These are phyloP conservation scores for Cladophialophora chaetospira DNA, from an alignment of 2,329 filamentous ascomycete genomes.

Conservation along the genomic window DNA sequence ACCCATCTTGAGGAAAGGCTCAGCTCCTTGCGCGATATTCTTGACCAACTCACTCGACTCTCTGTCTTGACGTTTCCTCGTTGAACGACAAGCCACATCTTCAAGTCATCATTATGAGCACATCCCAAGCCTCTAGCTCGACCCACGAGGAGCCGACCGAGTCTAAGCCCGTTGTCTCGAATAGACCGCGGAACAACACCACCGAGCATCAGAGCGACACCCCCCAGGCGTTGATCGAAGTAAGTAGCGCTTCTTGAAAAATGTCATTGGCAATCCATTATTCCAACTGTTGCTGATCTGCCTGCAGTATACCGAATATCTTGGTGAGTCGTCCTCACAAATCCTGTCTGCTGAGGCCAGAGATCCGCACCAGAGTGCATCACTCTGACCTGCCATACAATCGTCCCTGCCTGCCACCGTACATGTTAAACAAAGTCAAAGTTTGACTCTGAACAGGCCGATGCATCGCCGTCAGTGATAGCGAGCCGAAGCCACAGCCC, in stretches of 20 bases:
- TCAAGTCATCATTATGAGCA: constrained; percentile 1
- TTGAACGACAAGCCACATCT: neutral
- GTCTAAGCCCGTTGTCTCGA: neutral
- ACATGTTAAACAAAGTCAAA: too few species aligned
- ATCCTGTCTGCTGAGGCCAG: too few species aligned
- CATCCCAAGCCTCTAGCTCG: neutral
- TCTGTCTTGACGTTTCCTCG: neutral
- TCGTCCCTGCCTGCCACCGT: too few species aligned
- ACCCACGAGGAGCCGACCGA: neutral
- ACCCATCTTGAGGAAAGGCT: too few species aligned
- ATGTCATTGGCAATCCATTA: neutral
- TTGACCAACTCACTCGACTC: too few species aligned
- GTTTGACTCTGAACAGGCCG: too few species aligned
- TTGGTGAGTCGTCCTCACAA: too few species aligned
- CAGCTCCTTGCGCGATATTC: too few species aligned
- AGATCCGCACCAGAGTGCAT: too few species aligned
- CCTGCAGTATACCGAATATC: constrained; percentile 7
- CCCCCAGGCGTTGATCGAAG: constrained; percentile 4
- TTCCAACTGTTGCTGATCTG: neutral
- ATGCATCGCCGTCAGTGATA: constrained; percentile 1
- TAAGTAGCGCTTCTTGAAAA: neutral
- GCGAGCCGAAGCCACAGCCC: neutral
- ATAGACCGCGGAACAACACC: neutral
- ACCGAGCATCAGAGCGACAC: neutral
- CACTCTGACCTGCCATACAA: too few species aligned